These are phyloP conservation scores for Xylariaceae sp. DNA, from an alignment of 2,329 filamentous ascomycete species.

Conservation along the genomic window DNA sequence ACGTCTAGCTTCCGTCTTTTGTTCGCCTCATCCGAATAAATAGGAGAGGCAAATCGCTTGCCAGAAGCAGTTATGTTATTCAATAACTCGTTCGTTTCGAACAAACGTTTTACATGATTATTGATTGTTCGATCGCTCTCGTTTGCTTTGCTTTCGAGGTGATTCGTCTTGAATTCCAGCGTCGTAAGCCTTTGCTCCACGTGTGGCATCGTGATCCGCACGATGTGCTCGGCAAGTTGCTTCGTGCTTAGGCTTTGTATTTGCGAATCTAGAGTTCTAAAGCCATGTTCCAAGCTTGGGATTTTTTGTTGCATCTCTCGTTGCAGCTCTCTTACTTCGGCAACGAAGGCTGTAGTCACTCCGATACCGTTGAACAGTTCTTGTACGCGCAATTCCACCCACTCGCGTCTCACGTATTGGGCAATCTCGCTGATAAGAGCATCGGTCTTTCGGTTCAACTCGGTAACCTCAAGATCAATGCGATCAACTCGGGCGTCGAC, in stretches of 20 bases:
- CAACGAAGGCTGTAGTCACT: conserved; percentile 1
- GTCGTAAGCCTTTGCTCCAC: conserved; percentile 12
- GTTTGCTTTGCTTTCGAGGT: conserved; percentile 6
- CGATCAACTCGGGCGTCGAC: conserved; percentile 9
- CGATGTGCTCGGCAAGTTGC: conserved; percentile 38
- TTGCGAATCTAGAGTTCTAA: conserved; percentile 41
- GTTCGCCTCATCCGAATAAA: conserved; percentile 5
- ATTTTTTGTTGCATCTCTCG: conserved; percentile 29
- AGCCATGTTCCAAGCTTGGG: conserved; percentile 33
- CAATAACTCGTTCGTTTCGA: background rate
- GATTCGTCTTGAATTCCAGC: conserved; percentile 1
- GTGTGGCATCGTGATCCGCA: conserved; percentile 30
- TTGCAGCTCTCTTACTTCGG: conserved; percentile 25
- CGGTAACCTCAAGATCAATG: conserved; percentile 4
- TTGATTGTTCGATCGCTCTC: background rate
- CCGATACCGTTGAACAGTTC: conserved; percentile 14
- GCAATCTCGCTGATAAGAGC: background rate
- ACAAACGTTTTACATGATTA: background rate
- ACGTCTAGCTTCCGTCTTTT: conserved; percentile 18
- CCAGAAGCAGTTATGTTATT: background rate
- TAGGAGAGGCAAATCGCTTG: conserved; percentile 14
- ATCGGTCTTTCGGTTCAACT: conserved; percentile 2
- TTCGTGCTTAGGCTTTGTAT: conserved; percentile 46
- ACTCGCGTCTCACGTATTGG: conserved; percentile 8
- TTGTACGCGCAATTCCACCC: conserved; percentile 15